Conservation (phyloP, 2,329 filamentous ascomycete genomes). For the Ascocoryne sarcoides region DNA sequence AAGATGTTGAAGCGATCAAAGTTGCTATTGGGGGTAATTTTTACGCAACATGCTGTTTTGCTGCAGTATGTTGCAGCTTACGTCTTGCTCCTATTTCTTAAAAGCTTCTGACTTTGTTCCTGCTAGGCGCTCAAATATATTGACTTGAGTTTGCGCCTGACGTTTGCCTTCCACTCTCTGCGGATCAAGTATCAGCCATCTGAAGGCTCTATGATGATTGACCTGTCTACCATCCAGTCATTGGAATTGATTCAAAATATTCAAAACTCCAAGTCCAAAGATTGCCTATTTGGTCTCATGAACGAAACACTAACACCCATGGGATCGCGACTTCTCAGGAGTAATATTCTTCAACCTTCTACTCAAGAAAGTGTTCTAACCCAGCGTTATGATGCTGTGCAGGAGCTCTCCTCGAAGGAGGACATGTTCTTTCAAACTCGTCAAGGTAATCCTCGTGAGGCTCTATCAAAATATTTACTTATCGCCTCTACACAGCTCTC, state of each 20-base stretch:
- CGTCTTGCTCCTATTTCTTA: neutral
- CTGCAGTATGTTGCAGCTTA: conserved; percentile 54
- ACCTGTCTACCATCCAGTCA: conserved; percentile 76
- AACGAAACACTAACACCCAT: conserved; percentile 84
- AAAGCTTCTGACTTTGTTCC: conserved; percentile 4
- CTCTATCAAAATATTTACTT: too few relatives aligned
- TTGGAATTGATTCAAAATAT: conserved; percentile 88
- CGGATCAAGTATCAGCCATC: conserved; percentile 81
- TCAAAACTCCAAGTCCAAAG: conserved; percentile 65
- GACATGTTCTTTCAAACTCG: conserved; percentile 75
- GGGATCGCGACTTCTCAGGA: conserved; percentile 74
- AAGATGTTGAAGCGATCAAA: conserved; percentile 75
- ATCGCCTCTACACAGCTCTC: too few relatives aligned
- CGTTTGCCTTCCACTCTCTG: conserved; percentile 70
- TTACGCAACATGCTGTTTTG: conserved; percentile 76
- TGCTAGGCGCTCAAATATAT: conserved; percentile 70
- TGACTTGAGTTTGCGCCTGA: conserved; percentile 57
- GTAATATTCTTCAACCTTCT: conserved; percentile 81
- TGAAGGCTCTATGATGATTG: conserved; percentile 92
- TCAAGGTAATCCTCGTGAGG: conserved; percentile 45
- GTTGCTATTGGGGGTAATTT: conserved; percentile 75
- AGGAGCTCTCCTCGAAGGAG: conserved; percentile 73
- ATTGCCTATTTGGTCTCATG: conserved; percentile 75
- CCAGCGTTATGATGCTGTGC: conserved; percentile 71
- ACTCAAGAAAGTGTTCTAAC: conserved; percentile 59